Conservation (phyloP, 805 yeast genomes). For the Ogataea methanolica region DNA sequence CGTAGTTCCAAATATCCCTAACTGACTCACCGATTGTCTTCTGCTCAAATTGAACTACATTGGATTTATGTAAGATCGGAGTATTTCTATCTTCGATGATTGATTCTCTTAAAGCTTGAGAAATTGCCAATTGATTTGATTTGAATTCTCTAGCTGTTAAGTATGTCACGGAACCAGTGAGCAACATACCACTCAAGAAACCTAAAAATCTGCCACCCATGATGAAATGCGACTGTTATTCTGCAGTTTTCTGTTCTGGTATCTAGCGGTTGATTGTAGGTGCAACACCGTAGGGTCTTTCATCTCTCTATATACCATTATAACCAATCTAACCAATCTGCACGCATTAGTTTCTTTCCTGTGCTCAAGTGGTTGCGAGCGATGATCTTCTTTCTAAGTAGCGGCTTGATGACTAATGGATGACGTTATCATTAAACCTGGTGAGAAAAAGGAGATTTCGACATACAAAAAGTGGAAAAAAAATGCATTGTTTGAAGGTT, state of each 20-base stretch:
- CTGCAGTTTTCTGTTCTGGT: neutral
- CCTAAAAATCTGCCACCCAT: conserved; percentile 50
- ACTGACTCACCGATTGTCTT: conserved; percentile 54
- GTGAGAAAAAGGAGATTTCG: neutral
- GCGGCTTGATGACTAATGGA: too few species aligned
- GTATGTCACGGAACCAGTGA: conserved; percentile 59
- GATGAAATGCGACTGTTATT: neutral
- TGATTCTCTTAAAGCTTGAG: conserved; percentile 44
- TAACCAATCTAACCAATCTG: too few species aligned
- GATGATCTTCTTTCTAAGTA: too few species aligned
- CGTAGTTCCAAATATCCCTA: conserved; percentile 78
- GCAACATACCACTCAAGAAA: conserved; percentile 55
- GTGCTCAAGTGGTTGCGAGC: too few species aligned
- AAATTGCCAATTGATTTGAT: conserved; percentile 41
- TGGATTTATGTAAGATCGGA: conserved; percentile 40
- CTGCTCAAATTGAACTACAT: conserved; percentile 40
- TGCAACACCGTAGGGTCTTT: too few species aligned
- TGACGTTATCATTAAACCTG: too few species aligned
- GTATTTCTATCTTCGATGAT: conserved; percentile 51
- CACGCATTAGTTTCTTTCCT: too few species aligned
- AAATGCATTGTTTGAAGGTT: neutral
- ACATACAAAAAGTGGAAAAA: neutral
- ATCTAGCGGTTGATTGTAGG: too few species aligned
- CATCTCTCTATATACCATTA: too few species aligned
- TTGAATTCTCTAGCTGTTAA: conserved; percentile 55